phyloP scores from a whole-genome alignment of 176 grass and related monocot genomes.

The Lolium multiflorum region DNA sequence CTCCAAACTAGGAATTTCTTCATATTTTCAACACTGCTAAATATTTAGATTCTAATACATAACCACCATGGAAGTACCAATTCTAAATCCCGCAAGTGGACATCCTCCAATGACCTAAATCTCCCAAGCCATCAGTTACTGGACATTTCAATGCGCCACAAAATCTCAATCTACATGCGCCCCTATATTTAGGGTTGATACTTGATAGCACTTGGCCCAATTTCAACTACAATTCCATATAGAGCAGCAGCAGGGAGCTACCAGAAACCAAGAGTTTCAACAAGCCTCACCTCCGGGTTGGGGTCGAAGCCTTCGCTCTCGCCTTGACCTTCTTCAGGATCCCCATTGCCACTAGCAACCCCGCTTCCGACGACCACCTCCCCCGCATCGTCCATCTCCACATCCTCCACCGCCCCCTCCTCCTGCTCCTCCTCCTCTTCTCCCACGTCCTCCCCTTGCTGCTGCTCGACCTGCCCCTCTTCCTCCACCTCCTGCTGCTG shows the following conservation, averaged over 20 bases:
- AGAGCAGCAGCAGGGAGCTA: neutral
- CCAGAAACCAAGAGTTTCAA: neutral
- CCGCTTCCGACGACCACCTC: conserved; percentile 38
- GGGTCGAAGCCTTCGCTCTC: conserved; percentile 55
- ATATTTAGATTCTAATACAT: neutral
- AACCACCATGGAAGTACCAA: conserved; percentile 12
- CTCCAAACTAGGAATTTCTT: neutral
- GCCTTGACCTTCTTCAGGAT: conserved; percentile 55
- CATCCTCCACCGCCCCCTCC: conserved; percentile 47
- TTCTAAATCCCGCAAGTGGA: neutral
- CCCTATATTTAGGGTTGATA: neutral
- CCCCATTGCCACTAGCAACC: conserved; percentile 17
- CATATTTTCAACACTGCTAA: neutral
- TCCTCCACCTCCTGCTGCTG: neutral
- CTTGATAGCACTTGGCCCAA: neutral
- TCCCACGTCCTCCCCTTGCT: neutral
- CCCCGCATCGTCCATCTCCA: conserved; percentile 51
- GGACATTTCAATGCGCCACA: neutral
- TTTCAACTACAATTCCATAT: neutral
- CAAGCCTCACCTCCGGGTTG: conserved; percentile 49
- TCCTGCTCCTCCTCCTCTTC: conserved; percentile 35
- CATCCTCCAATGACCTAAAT: neutral
- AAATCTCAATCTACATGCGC: neutral
- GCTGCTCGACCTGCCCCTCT: neutral
- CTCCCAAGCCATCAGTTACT: neutral